Percentiles rank a stretch among this genome's conserved stretches.
Evolutionary conservation across 2,329 filamentous ascomycete genomes (phyloP).

Genomic region (Claviceps fusiformis): DNA sequence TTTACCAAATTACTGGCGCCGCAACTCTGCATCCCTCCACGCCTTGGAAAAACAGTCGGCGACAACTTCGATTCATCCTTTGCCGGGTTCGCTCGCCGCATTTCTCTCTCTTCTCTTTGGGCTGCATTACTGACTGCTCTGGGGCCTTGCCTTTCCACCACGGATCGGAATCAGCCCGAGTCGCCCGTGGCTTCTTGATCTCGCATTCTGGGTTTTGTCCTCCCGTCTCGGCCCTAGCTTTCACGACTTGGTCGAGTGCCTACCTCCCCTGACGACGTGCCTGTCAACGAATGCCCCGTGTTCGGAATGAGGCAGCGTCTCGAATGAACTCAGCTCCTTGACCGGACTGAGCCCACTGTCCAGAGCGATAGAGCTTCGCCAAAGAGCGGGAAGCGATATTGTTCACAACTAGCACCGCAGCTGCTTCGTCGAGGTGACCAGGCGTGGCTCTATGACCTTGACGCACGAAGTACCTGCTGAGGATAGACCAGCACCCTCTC

Average conservation of each 20-base stretch:
- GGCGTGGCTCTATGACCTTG: conserved; percentile 20
- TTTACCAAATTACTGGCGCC: conserved; percentile 3
- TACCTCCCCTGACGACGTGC: conserved; percentile 1
- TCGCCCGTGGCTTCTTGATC: neutral
- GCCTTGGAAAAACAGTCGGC: conserved; percentile 4
- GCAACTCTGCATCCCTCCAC: neutral
- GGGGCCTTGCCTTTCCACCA: neutral
- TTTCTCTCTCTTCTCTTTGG: neutral
- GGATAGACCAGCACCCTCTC: conserved; percentile 43
- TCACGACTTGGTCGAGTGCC: neutral
- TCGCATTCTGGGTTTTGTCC: neutral
- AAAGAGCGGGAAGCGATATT: conserved; percentile 11
- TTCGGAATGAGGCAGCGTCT: conserved; percentile 46
- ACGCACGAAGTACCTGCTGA: conserved; percentile 44
- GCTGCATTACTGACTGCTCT: neutral
- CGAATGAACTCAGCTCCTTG: conserved; percentile 44
- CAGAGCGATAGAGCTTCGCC: conserved; percentile 10
- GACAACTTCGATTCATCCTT: conserved; percentile 3
- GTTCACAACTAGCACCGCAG: conserved; percentile 12
- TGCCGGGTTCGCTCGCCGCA: neutral
- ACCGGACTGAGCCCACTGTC: conserved; percentile 39
- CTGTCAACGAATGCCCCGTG: neutral
- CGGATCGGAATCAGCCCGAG: neutral
- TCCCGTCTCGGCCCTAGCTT: neutral
- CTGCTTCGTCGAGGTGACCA: conserved; percentile 9